These are phyloP conservation scores for Rhododendron kiyosumense DNA, from an alignment of 148 eudicot genomes.

Conservation along the genomic window DNA sequence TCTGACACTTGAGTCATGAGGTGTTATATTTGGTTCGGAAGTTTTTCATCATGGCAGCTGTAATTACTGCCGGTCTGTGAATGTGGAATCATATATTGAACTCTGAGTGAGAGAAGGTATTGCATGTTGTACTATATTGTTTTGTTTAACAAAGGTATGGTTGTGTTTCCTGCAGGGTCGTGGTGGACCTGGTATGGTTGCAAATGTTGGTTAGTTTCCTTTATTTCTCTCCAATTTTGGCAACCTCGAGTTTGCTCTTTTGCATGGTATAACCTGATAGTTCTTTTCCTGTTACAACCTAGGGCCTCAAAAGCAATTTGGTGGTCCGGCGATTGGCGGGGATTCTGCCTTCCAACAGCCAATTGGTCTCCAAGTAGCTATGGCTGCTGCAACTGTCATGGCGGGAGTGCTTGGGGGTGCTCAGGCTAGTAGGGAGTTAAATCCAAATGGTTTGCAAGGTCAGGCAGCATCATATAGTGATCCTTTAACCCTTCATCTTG, in stretches of 20 bases:
- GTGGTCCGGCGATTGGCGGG: slow-evolving; percentile 45
- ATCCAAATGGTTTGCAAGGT: slow-evolving; percentile 50
- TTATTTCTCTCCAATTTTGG: slow-evolving; percentile 3
- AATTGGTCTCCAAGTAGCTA: slow-evolving; percentile 68
- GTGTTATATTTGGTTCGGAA: background rate
- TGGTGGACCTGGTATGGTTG: slow-evolving; percentile 82
- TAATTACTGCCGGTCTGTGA: background rate
- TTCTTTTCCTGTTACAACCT: slow-evolving; percentile 7
- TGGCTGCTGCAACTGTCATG: slow-evolving; percentile 82
- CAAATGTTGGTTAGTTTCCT: slow-evolving; percentile 61
- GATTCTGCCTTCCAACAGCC: slow-evolving; percentile 59
- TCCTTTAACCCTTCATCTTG: slow-evolving; percentile 81
- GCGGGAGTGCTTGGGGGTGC: slow-evolving; percentile 83
- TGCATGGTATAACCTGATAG: background rate
- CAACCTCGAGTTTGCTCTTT: background rate
- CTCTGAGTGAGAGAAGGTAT: background rate
- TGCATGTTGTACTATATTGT: background rate
- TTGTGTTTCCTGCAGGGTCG: slow-evolving; percentile 63
- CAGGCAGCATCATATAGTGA: slow-evolving; percentile 55
- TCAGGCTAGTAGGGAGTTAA: slow-evolving; percentile 47
- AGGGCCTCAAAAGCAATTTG: slow-evolving; percentile 70
- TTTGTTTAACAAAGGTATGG: background rate
- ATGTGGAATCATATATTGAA: background rate
- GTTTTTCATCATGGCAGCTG: background rate
- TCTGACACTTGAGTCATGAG: background rate